Base-by-base conservation (phyloP, 192 early-diverging fungal species). In the Podila epigama region DNA sequence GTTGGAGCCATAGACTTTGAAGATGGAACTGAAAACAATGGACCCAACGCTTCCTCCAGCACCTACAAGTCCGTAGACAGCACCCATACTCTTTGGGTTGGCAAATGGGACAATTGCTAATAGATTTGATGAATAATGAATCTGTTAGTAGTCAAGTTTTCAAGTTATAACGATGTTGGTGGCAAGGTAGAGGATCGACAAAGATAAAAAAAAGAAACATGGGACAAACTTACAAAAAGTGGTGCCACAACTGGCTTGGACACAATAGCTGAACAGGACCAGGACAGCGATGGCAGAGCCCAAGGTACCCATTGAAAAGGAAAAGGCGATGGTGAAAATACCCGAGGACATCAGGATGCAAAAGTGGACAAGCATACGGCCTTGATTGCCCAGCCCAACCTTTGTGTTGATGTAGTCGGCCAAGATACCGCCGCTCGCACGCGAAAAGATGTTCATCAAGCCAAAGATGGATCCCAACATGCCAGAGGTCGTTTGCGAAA, bases 391-490 rank as follows among this genome's bases (percentile, higher is more conserved):
- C 42, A 61, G 58, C 32, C 68, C 68, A 20, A 60, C 36, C 52
- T 66, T 51, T 40, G 36, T 27, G 40, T 67, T 69, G 35, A 85
- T 33, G 57, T 59, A 55, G 54, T 91, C 90, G 9, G 86, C 84
- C 27, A 89, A 16, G 27, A 89, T 55, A 20, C 90, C 90, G 31
- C 90, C 90, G 4, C 82, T 63, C 3, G 85, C 81, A 34, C 90
- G 86, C 22, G 90, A 86, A 56, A 91, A 90, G 15, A 91, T 13
- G 63, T 91, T 91, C 75, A 92, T 79, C 18, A 91, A 59, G 29
- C 90, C 90, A 81, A 91, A 91, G 41, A 88, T 62, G 28, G 87
- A 81, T 22, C 80, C 89, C 52, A 89, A 59, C 56, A 69, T 66
- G 31, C 81, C 79, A 1, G 85, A 85, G 27, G 63, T 75, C 1